These are phyloP conservation scores for Malus sieversii DNA, from an alignment of 306 rosid species.

Conservation along the genomic window DNA sequence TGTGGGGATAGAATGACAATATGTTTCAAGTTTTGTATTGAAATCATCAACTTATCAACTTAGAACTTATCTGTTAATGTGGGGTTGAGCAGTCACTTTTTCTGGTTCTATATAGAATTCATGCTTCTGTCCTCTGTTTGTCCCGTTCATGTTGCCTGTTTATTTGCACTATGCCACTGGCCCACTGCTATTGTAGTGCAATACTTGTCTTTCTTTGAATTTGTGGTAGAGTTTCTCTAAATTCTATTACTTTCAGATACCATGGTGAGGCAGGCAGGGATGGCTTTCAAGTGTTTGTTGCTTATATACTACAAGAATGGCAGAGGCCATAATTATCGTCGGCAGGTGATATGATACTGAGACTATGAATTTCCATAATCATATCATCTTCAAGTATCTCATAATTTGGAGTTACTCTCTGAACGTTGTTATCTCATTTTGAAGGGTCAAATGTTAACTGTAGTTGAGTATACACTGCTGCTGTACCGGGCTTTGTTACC, in stretches of 20 bases:
- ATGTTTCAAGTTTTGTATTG: neutral
- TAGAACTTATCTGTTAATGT: neutral
- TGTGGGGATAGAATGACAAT: neutral
- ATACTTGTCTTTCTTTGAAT: neutral
- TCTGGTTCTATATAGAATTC: neutral
- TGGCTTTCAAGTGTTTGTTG: conserved; percentile 83
- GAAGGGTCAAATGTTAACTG: conserved; percentile 82
- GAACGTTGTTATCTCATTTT: conserved; percentile 19
- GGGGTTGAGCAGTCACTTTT: neutral
- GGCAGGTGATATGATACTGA: conserved; percentile 42
- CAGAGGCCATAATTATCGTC: conserved; percentile 72
- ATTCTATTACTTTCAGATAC: conserved; percentile 50
- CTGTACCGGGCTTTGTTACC: conserved; percentile 79
- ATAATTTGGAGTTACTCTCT: conserved; percentile 20
- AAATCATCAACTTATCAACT: neutral
- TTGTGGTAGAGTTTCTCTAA: neutral
- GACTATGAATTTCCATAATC: conserved; percentile 9
- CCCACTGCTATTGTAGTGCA: neutral
- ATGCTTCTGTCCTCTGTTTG: neutral
- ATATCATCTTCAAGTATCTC: conserved; percentile 5
- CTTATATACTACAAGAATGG: conserved; percentile 74
- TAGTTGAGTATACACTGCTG: conserved; percentile 63
- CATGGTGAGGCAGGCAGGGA: conserved; percentile 65
- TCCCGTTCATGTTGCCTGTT: neutral
- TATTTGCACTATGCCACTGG: neutral